Conservation (phyloP, 2,329 filamentous ascomycete genomes). For the Periglandula ipomoeae region DNA sequence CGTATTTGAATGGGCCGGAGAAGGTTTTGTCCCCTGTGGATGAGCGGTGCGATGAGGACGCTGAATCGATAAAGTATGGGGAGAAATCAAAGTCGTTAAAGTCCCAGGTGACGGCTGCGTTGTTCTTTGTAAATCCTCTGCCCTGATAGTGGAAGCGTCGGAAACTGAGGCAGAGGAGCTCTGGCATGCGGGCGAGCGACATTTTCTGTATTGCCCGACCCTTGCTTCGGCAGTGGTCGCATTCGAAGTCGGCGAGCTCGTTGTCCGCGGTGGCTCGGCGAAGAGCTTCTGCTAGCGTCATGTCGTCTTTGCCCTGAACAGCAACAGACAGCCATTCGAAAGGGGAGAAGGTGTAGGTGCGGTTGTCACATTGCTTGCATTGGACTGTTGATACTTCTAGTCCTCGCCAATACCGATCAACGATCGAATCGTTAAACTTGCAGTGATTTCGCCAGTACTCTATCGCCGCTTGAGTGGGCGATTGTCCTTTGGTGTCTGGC, state of each 20-base stretch:
- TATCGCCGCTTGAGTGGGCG: constrained; percentile 47
- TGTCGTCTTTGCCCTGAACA: constrained; percentile 21
- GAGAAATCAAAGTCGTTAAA: constrained; percentile 56
- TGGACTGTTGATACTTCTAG: constrained; percentile 64
- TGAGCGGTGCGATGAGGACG: constrained; percentile 15
- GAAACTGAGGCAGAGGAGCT: constrained; percentile 69
- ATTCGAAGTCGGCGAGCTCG: constrained; percentile 59
- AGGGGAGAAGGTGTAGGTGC: constrained; percentile 32
- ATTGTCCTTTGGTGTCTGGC: constrained; percentile 24
- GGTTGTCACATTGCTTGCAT: constrained; percentile 50
- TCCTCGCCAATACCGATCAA: constrained; percentile 72
- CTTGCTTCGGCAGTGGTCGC: constrained; percentile 62
- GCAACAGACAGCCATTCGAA: constrained; percentile 47
- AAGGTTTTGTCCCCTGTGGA: constrained; percentile 28
- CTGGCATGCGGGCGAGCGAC: constrained; percentile 68
- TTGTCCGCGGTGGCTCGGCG: constrained; percentile 61
- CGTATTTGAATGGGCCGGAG: constrained; percentile 59
- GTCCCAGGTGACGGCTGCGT: constrained; percentile 66
- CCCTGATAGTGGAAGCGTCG: constrained; percentile 43
- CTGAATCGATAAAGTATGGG: constrained; percentile 30
- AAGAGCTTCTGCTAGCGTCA: constrained; percentile 52
- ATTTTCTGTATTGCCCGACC: constrained; percentile 61
- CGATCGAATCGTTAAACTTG: constrained; percentile 61
- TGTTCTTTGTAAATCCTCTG: constrained; percentile 50
- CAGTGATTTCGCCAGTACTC: constrained; percentile 68